Base-by-base conservation (phyloP, 139 green algal genomes). In the Coelastrella sp. region DNA sequence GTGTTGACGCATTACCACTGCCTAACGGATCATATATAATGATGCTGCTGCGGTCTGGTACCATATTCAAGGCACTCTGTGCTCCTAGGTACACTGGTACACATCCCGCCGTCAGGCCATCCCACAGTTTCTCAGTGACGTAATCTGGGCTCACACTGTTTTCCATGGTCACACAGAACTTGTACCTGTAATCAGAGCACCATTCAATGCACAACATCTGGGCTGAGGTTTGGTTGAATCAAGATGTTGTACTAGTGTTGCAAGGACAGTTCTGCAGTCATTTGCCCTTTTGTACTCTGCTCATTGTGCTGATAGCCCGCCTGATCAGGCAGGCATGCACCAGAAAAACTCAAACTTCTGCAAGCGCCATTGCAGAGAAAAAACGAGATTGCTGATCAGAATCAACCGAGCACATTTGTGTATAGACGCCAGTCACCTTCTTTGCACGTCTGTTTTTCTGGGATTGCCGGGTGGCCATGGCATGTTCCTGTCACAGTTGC, bases 151-250 rank as follows among this genome's bases (percentile, higher is more conserved):
- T 35, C 5, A 84, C 11, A 25, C 85, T 90, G 85, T 84, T 84
- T 63, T 90, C 85, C 85, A 90, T 90, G 7, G 58, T 76, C 8
- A 90, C 59, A 65, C 85, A 90, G 72, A 90, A 90, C 85, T 90
- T 90, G 73, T 90, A 90, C 72, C 73, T 89, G 85, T 25, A 19
- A 78, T 19, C 70, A 78, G 14, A 4, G 35, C 35, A 49, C 35
- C 35, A 49, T 49, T 49, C 1, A 49, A 49, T 49, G 35, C 35
- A 49, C 35, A 49, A 49, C 35, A 49, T 49, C 35, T 49, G 35
- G 35, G 35, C 35, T 49, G 35, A 49, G 35, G 35, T 49, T 49
- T 1, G 35, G 35, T 49, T 49, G 35, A 49, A 49, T 49, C 35
- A 49, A 49, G 35, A 49, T 49, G 35, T 49, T 49, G 35, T 49